Conservation (phyloP, 805 yeast species). For the Monosporozyma unispora region DNA sequence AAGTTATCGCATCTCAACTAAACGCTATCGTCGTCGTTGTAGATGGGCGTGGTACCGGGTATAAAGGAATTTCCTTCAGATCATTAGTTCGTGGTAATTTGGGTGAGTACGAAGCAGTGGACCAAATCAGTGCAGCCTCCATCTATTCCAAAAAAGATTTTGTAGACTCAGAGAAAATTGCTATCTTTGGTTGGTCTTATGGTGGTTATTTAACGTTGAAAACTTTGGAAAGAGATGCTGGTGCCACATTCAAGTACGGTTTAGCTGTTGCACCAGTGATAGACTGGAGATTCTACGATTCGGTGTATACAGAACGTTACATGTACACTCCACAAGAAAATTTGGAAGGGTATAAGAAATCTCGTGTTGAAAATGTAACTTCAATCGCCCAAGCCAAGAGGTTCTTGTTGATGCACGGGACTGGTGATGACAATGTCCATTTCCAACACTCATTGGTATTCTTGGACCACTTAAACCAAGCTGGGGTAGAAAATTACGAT, state of each 20-base stretch:
- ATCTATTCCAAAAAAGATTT: constrained; percentile 53
- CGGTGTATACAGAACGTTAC: constrained; percentile 90
- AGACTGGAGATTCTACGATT: constrained; percentile 85
- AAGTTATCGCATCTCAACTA: constrained; percentile 66
- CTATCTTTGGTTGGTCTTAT: constrained; percentile 98
- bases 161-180: constrained; percentile 59
- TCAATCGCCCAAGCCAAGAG: constrained; percentile 50
- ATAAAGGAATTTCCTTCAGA: constrained; percentile 70
- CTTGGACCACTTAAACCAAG: constrained; percentile 62
- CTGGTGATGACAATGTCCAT: constrained; percentile 97
- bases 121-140: constrained; percentile 81
- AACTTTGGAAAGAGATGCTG: constrained; percentile 73
- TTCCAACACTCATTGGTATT: constrained; percentile 79
- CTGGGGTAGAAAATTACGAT: constrained; percentile 76
- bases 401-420: constrained; percentile 87
- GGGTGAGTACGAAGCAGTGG: constrained; percentile 75
- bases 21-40: constrained; percentile 86
- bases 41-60: constrained; percentile 96
- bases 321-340: constrained; percentile 77
- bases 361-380: constrained; percentile 49
- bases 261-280: constrained; percentile 98
- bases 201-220: constrained; percentile 93
- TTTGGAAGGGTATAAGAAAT: constrained; percentile 47
- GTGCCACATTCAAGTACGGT: constrained; percentile 73
- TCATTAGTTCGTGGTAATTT: constrained; percentile 70